Conservation (phyloP, 2,329 filamentous ascomycete species). For the Mycogone perniciosa region DNA sequence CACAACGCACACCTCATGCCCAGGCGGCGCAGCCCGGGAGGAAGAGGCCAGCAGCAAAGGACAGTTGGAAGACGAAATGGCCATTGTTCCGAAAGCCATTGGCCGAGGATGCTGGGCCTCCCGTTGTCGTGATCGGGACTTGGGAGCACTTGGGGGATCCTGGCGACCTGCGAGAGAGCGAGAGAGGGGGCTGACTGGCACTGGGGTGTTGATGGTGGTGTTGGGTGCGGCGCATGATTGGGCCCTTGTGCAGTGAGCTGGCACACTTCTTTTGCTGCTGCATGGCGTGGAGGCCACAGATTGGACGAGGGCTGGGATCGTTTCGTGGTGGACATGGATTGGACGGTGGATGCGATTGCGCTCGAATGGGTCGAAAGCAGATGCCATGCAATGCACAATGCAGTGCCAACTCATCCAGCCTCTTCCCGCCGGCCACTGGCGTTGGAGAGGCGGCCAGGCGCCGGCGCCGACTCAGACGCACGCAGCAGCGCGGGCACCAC, state of each 20-base stretch:
- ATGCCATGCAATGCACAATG: conserved; percentile 16
- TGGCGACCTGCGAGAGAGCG: background rate
- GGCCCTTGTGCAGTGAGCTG: conserved; percentile 18
- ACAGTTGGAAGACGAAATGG: background rate
- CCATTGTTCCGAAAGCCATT: conserved; percentile 2
- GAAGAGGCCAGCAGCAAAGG: conserved; percentile 1
- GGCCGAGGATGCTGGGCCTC: conserved; percentile 1
- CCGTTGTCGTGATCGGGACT: conserved; percentile 10
- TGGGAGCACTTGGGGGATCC: background rate
- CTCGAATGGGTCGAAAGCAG: conserved; percentile 6
- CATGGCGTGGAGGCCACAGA: conserved; percentile 25
- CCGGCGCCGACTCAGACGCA: conserved; percentile 7
- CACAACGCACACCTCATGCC: background rate
- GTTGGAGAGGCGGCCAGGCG: conserved; percentile 5
- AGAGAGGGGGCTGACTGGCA: background rate
- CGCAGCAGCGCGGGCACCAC: conserved; percentile 5
- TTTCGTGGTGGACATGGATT: conserved; percentile 19
- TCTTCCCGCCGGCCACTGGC: conserved; percentile 4
- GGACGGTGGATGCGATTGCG: conserved; percentile 15
- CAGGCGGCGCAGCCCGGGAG: conserved; percentile 10
- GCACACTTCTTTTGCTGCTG: conserved; percentile 19
- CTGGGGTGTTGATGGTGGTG: background rate
- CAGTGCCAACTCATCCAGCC: conserved; percentile 19
- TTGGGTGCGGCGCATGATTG: conserved; percentile 24
- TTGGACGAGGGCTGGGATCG: conserved; percentile 16